Conservation (phyloP, 2,329 filamentous ascomycete genomes). For the Curvularia spicifera region DNA sequence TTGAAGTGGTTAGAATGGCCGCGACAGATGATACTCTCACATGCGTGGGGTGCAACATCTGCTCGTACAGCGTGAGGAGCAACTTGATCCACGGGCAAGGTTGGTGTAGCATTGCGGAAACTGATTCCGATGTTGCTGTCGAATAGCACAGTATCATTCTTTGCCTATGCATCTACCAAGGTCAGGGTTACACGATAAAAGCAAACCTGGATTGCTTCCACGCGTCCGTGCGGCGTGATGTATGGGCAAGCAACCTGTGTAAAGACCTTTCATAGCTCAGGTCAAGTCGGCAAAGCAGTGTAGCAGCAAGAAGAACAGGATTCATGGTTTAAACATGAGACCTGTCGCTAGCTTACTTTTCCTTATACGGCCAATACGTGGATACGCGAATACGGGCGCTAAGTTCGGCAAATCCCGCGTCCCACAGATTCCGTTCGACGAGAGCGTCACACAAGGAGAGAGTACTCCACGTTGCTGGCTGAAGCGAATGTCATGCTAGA, state of each 20-base stretch:
- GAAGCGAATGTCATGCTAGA: background rate
- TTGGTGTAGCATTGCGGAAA: background rate
- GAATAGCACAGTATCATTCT: background rate
- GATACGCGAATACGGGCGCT: background rate
- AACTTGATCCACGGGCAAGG: background rate
- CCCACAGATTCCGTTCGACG: background rate
- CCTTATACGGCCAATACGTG: background rate
- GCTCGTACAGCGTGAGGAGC: background rate
- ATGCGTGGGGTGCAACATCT: conserved; percentile 7
- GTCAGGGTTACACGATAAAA: background rate
- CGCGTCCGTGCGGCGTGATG: background rate
- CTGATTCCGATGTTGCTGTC: background rate
- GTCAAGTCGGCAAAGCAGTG: background rate
- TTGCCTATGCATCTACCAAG: no score
- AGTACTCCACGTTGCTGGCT: background rate
- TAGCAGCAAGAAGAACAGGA: background rate
- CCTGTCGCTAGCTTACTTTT: background rate
- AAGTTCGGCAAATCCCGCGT: background rate
- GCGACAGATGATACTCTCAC: conserved; percentile 22
- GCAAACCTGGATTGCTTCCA: background rate
- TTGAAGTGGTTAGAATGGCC: conserved; percentile 40
- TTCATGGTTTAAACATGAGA: background rate
- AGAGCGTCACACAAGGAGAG: background rate
- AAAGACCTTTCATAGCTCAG: background rate
- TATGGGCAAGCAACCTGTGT: background rate